Evolutionary conservation across 2,329 filamentous ascomycete species (phyloP).

Genomic region (Fonsecaea pugnacius): DNA sequence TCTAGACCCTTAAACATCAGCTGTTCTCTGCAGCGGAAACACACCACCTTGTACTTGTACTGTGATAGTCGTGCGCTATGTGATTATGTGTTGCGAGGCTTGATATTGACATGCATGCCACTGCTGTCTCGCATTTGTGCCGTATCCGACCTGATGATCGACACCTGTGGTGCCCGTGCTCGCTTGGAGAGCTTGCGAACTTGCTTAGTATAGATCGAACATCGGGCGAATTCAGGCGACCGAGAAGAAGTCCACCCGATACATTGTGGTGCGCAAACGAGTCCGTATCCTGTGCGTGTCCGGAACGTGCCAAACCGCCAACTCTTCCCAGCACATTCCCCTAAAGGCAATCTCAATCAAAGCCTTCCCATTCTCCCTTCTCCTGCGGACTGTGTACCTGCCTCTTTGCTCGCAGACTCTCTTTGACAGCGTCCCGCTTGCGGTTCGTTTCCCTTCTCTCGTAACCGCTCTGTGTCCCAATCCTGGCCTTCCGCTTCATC

Average conservation of each 20-base stretch:
- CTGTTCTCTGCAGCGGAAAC: neutral
- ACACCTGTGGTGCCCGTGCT: neutral
- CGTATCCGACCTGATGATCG: neutral
- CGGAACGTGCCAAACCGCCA: neutral
- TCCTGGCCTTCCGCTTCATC: slow-evolving; percentile 62
- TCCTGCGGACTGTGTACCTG: slow-evolving; percentile 12
- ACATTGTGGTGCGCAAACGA: neutral
- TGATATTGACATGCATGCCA: neutral
- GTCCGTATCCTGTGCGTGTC: neutral
- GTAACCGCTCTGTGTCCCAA: slow-evolving; percentile 66
- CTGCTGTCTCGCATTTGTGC: neutral
- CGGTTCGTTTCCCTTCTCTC: slow-evolving; percentile 53
- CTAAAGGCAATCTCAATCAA: slow-evolving; percentile 20
- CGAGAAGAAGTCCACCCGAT: neutral
- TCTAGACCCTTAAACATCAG: neutral
- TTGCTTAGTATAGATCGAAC: neutral
- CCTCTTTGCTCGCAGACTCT: slow-evolving; percentile 38
- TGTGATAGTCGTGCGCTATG: neutral
- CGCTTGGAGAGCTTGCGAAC: neutral
- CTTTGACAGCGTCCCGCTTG: slow-evolving; percentile 51
- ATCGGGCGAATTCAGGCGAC: neutral
- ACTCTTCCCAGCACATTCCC: neutral
- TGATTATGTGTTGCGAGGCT: neutral
- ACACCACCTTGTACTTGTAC: no score
- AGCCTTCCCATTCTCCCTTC: slow-evolving; percentile 28